Evolutionary conservation across 129 eudicot genomes (phyloP).

Genomic region (Cynara cardunculus): DNA sequence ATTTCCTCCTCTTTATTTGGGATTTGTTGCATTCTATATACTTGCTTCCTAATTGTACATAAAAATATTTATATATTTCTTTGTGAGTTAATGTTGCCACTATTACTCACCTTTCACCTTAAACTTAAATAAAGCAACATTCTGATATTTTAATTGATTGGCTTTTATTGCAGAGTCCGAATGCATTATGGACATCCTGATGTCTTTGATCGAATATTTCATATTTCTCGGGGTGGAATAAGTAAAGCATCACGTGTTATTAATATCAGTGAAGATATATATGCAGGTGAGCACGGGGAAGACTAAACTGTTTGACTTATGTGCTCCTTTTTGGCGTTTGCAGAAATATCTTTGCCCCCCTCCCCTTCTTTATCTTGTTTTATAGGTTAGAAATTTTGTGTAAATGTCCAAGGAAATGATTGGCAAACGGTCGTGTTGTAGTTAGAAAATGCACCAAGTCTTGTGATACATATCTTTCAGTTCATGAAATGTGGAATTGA

Average conservation of each 20-base stretch:
- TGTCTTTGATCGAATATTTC: constrained; percentile 93
- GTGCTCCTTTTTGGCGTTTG: neutral
- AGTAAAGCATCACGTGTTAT: constrained; percentile 98
- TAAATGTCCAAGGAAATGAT: too few species aligned
- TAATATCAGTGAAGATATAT: constrained; percentile 92
- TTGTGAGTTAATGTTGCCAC: neutral
- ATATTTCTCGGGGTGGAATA: constrained; percentile 92
- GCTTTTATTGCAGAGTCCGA: constrained; percentile 72
- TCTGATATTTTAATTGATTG: neutral
- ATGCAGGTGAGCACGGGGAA: constrained; percentile 48
- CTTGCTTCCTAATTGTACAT: neutral
- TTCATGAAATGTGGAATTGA: neutral
- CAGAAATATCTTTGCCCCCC: neutral
- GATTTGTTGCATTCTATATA: neutral
- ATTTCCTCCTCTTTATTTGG: too few species aligned
- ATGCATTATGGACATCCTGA: constrained; percentile 99
- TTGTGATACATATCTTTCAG: neutral
- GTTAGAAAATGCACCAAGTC: neutral
- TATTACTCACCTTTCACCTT: neutral
- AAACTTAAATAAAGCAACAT: neutral
- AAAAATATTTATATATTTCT: neutral
- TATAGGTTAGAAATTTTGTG: neutral
- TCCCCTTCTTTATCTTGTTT: neutral
- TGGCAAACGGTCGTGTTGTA: too few species aligned
- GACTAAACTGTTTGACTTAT: neutral